phyloP scores from a whole-genome alignment of 1,284 basidiomycete species.

The Ganoderma sp. region DNA sequence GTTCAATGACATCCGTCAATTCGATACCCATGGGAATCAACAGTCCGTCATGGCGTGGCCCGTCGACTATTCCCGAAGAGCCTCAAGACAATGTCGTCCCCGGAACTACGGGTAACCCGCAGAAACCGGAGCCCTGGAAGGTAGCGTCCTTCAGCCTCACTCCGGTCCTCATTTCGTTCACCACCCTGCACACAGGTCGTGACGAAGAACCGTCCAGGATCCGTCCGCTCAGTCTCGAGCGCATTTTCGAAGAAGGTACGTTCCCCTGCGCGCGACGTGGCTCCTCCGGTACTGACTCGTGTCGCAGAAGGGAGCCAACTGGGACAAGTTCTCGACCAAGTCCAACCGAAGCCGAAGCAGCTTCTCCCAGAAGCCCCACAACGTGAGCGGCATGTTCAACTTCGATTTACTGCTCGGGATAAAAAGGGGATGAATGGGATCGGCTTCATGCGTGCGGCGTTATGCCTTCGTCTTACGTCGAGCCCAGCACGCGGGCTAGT shows the following conservation, averaged over 20 bases:
- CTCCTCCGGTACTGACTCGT: background rate
- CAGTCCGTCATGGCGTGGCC: background rate
- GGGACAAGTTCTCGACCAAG: background rate
- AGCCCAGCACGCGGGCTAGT: too few relatives aligned
- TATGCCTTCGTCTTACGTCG: background rate
- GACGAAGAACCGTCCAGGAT: background rate
- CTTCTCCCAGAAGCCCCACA: background rate
- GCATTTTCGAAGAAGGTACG: background rate
- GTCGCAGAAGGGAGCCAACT: background rate
- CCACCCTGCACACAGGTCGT: background rate
- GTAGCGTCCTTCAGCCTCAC: background rate
- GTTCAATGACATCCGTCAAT: background rate
- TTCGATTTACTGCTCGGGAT: background rate
- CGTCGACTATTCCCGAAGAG: background rate
- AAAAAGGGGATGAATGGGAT: background rate
- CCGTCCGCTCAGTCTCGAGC: background rate
- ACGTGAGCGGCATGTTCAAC: background rate
- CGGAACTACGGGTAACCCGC: background rate
- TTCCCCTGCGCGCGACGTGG: background rate
- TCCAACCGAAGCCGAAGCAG: background rate
- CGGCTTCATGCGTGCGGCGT: background rate
- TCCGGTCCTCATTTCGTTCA: background rate
- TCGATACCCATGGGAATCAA: background rate
- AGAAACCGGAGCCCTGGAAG: background rate
- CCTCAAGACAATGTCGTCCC: background rate